Percentiles rank a stretch among this genome's conserved stretches.
Evolutionary conservation across 345 rosid genomes (phyloP).

Genomic region (Eucalyptus brandiana): DNA sequence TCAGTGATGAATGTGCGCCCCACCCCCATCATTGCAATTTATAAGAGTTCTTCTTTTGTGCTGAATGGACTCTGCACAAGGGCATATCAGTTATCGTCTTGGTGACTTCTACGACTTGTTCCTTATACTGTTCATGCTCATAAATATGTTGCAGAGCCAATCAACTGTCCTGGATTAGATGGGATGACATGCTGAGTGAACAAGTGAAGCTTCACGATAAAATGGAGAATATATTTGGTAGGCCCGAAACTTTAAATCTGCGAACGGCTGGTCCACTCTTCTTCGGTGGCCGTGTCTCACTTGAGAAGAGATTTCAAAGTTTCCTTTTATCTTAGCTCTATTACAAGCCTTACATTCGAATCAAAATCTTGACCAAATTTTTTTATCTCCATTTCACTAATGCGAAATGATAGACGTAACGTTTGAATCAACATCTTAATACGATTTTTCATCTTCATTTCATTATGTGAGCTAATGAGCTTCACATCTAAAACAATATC

Average conservation of each 20-base stretch:
- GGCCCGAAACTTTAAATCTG: no score
- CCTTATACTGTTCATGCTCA: not conserved
- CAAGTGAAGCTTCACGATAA: not conserved
- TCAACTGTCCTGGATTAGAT: not conserved
- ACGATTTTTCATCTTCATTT: no score
- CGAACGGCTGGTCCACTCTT: no score
- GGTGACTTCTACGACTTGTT: not conserved
- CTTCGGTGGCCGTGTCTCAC: not conserved
- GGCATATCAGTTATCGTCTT: not conserved
- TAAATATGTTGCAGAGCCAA: not conserved
- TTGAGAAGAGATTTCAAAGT: not conserved
- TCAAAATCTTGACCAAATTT: no score
- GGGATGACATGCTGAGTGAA: not conserved
- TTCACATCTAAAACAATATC: no score
- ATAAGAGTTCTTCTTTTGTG: not conserved
- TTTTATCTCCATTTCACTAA: no score
- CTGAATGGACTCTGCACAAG: not conserved
- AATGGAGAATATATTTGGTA: no score
- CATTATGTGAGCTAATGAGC: not conserved
- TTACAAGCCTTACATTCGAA: no score
- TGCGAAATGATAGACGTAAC: not conserved
- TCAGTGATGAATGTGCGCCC: not conserved
- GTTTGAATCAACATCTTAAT: not conserved
- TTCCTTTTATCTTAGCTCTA: not conserved
- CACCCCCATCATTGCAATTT: not conserved